Evolutionary conservation across 1,139 yeast species (phyloP).

Genomic region (Yamadazyma songkhlaensis): DNA sequence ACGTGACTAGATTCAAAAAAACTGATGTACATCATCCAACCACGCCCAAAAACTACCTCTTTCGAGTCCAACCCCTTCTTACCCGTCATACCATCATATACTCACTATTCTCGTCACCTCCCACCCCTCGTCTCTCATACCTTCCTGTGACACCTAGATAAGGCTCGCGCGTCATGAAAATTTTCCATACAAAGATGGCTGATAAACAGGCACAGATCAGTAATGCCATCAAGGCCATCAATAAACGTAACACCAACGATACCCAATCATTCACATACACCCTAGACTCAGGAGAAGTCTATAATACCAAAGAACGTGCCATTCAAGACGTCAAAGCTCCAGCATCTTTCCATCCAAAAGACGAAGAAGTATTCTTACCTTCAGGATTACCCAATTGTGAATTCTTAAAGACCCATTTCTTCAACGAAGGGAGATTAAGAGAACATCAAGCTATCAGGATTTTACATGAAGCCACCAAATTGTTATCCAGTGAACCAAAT

Average conservation of each 20-base stretch:
- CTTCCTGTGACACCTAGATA: too few relatives aligned
- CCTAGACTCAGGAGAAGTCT: conserved; percentile 66
- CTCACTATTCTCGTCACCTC: too few relatives aligned
- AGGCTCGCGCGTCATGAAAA: conserved; percentile 3
- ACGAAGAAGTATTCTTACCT: conserved; percentile 60
- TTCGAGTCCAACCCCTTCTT: too few relatives aligned
- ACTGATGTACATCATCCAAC: too few relatives aligned
- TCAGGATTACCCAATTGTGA: conserved; percentile 71
- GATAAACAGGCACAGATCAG: conserved; percentile 45
- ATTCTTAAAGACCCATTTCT: conserved; percentile 72
- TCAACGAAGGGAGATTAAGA: conserved; percentile 74
- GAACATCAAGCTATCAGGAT: conserved; percentile 73
- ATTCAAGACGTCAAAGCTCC: conserved; percentile 68
- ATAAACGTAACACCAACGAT: conserved; percentile 35
- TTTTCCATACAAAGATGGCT: conserved; percentile 1
- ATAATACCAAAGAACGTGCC: conserved; percentile 69
- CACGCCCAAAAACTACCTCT: too few relatives aligned
- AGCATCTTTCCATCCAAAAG: conserved; percentile 61
- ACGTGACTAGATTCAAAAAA: too few relatives aligned
- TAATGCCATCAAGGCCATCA: conserved; percentile 75
- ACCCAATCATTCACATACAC: conserved; percentile 55
- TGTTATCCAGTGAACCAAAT: conserved; percentile 75
- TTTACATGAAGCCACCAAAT: conserved; percentile 61
- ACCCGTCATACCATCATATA: too few relatives aligned
- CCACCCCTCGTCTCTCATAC: too few relatives aligned